A percentile compares a stretch with the other conserved stretches of the same genome.
phyloP scores from a whole-genome alignment of 2,329 filamentous ascomycete species.

The Botrytis medusae region DNA sequence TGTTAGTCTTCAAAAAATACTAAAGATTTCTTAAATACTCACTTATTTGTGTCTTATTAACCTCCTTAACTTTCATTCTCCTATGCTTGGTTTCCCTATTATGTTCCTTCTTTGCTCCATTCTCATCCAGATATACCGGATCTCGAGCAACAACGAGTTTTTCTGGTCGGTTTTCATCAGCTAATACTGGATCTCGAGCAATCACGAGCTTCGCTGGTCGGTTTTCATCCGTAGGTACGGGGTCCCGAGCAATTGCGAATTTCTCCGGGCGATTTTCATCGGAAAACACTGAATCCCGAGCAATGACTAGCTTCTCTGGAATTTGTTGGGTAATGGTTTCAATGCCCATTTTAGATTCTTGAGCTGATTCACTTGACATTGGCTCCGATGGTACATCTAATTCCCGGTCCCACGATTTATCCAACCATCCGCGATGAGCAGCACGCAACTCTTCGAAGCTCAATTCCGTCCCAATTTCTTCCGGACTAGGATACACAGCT shows the following conservation, averaged over 20 bases:
- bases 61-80: conserved; percentile 79
- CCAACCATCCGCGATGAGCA: conserved; percentile 67
- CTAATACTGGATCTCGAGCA: conserved; percentile 42
- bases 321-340: conserved; percentile 34
- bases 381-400: conserved; percentile 11
- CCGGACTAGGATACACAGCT: conserved; percentile 76
- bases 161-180: conserved; percentile 56
- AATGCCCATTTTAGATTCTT: conserved; percentile 25
- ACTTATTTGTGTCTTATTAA: conserved; percentile 93
- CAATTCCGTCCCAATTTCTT: conserved; percentile 70
- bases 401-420: conserved; percentile 53
- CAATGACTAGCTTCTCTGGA: conserved; percentile 41
- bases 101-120: conserved; percentile 49
- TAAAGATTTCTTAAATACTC: conserved; percentile 44
- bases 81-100: conserved; percentile 53
- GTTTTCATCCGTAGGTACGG: conserved; percentile 58
- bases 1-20: conserved; percentile 36
- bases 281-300: conserved; percentile 44
- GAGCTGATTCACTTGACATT: conserved; percentile 19
- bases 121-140: conserved; percentile 55
- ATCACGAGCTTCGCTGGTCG: conserved; percentile 41
- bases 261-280: conserved; percentile 56
- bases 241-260: conserved; percentile 39
- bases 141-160: conserved; percentile 41
- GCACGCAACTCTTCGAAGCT: conserved; percentile 94